Percentiles rank a stretch among this genome's conserved stretches.
Evolutionary conservation across 179 eudicot species (phyloP).

Genomic region (Corrigiola litoralis): DNA sequence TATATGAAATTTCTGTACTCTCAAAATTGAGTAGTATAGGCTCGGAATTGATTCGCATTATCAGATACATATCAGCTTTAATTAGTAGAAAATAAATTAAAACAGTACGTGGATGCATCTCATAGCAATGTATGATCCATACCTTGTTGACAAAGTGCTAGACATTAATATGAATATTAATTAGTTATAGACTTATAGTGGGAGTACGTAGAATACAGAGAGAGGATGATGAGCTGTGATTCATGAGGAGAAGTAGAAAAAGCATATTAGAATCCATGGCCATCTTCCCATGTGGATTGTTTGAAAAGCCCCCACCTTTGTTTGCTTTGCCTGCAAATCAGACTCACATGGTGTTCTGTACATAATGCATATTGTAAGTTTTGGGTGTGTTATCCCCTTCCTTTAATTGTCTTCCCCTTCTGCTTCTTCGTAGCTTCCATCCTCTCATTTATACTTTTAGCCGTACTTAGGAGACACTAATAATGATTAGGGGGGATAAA

Average conservation of each 20-base stretch:
- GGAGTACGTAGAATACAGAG: background rate
- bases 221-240: slow-evolving; percentile 14
- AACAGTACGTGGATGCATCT: no score
- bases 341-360: slow-evolving; percentile 19
- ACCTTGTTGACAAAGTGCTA: no score
- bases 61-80: no score
- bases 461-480: slow-evolving; percentile 8
- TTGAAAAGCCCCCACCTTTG: slow-evolving; percentile 13
- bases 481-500: slow-evolving; percentile 6
- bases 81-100: no score
- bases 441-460: background rate
- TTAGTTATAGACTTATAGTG: no score
- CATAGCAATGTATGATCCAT: no score
- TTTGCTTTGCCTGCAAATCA: slow-evolving; percentile 29
- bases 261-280: slow-evolving; percentile 9
- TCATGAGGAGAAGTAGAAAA: background rate
- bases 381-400: no score
- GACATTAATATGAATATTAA: no score
- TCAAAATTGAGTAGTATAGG: no score
- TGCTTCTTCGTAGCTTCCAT: slow-evolving; percentile 20
- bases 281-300: slow-evolving; percentile 23
- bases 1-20: background rate
- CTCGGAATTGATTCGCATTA: no score
- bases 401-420: background rate
- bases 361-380: background rate